Conservation (phyloP, 345 rosid species). For the Arabis alpina region DNA sequence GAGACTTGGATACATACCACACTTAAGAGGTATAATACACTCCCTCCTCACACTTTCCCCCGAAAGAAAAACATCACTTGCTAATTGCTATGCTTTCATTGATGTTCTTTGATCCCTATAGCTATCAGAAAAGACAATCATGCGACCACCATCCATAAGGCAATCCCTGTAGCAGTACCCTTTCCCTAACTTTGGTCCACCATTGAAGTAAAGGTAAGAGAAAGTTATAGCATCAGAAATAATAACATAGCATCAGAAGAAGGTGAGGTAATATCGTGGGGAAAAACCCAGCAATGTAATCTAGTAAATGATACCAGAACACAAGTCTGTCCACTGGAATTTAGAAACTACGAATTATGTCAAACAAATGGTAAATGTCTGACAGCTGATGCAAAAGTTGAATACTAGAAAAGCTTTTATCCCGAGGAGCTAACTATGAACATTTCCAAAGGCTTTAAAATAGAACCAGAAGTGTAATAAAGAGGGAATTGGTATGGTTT, state of each 20-base stretch:
- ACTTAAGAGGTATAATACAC: slow-evolving; percentile 69
- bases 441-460: no score
- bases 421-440: not conserved
- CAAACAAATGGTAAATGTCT: slow-evolving; percentile 8
- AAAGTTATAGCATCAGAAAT: slow-evolving; percentile 36
- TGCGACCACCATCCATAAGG: slow-evolving; percentile 74
- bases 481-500: no score
- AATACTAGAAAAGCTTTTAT: slow-evolving; percentile 6
- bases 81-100: slow-evolving; percentile 62
- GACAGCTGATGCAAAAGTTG: slow-evolving; percentile 28
- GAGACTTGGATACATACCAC: slow-evolving; percentile 60
- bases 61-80: slow-evolving; percentile 54
- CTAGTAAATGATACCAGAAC: slow-evolving; percentile 20
- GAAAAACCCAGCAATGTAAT: slow-evolving; percentile 13
- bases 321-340: slow-evolving; percentile 20
- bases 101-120: slow-evolving; percentile 83
- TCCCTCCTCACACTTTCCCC: slow-evolving; percentile 75
- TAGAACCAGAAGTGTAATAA: no score
- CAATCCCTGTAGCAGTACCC: slow-evolving; percentile 75
- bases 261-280: slow-evolving; percentile 1
- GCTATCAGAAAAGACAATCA: slow-evolving; percentile 79
- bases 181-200: slow-evolving; percentile 77
- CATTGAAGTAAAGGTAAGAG: slow-evolving; percentile 57
- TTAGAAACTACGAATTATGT: slow-evolving; percentile 15
- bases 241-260: not conserved